Conservation (phyloP, 1,284 basidiomycete genomes). For the Peniophora sp. region DNA sequence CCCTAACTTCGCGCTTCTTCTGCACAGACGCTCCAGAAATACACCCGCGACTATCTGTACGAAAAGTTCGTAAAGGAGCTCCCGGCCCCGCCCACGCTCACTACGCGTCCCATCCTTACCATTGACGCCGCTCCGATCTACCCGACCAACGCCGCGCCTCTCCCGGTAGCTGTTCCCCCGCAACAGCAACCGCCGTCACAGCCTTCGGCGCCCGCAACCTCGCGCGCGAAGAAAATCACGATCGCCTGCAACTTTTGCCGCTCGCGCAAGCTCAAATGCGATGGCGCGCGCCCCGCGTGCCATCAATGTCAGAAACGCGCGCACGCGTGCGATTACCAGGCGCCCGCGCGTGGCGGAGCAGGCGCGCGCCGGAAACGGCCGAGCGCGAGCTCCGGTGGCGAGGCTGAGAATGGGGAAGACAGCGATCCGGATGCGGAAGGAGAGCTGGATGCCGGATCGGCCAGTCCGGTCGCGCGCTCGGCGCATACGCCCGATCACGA, state of each 20-base stretch:
- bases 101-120: slow-evolving; percentile 56
- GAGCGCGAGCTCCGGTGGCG: slow-evolving; percentile 55
- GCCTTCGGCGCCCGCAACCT: slow-evolving; percentile 26
- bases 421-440: slow-evolving; percentile 19
- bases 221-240: slow-evolving; percentile 71
- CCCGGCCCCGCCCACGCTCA: slow-evolving; percentile 37
- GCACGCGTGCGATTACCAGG: slow-evolving; percentile 70
- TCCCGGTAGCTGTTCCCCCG: slow-evolving; percentile 7
- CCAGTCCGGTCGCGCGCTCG: no score
- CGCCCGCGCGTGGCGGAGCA: slow-evolving; percentile 62
- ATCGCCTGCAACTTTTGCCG: slow-evolving; percentile 82
- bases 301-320: slow-evolving; percentile 69
- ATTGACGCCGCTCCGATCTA: slow-evolving; percentile 52
- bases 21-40: slow-evolving; percentile 67
- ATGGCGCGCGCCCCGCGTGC: slow-evolving; percentile 72
- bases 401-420: slow-evolving; percentile 28
- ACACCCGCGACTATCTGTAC: slow-evolving; percentile 75
- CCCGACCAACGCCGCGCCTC: slow-evolving; percentile 11
- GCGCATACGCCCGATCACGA: no score
- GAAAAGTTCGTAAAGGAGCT: slow-evolving; percentile 66
- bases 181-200: slow-evolving; percentile 6
- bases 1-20: no score
- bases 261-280: slow-evolving; percentile 78
- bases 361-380: slow-evolving; percentile 42
- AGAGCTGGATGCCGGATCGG: slow-evolving; percentile 41